Percentiles rank a stretch among this genome's conserved stretches.
Evolutionary conservation across 208 protist genomes (phyloP).

Genomic region (Trypanosoma avium): DNA sequence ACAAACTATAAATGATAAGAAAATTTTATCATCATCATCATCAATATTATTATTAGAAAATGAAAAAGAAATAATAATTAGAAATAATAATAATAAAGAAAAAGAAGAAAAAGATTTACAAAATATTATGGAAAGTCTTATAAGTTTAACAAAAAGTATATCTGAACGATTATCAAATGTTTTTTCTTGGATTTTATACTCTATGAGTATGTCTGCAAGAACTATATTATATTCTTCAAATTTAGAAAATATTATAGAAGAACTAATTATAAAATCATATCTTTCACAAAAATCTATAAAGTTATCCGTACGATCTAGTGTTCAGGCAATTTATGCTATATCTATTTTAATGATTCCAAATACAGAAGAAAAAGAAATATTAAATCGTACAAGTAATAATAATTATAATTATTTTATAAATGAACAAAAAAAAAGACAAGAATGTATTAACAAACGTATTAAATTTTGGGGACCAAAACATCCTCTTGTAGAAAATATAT

Average conservation of each 20-base stretch:
- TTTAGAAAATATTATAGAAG: not conserved
- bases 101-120: not conserved
- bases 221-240: not conserved
- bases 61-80: not conserved
- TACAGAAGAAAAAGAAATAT: not conserved
- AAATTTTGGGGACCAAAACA: constrained; percentile 8
- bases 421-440: not conserved
- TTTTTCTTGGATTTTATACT: constrained; percentile 23
- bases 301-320: constrained; percentile 14
- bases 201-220: constrained; percentile 22
- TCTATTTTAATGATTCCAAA: constrained; percentile 16
- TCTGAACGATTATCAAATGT: not conserved
- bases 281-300: not conserved
- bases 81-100: not conserved
- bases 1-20: too few relatives aligned
- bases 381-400: too few relatives aligned
- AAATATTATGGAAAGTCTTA: not conserved
- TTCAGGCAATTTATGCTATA: constrained; percentile 26
- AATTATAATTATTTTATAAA: too few relatives aligned
- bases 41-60: too few relatives aligned
- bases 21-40: too few relatives aligned
- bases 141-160: constrained; percentile 3
- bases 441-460: not conserved
- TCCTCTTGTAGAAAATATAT: constrained; percentile 9
- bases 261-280: constrained; percentile 8